A percentile compares a stretch with the other conserved stretches of the same genome.
Evolutionary conservation across 2,329 filamentous ascomycete genomes (phyloP).

Genomic region (Pleoardoris graminearum): DNA sequence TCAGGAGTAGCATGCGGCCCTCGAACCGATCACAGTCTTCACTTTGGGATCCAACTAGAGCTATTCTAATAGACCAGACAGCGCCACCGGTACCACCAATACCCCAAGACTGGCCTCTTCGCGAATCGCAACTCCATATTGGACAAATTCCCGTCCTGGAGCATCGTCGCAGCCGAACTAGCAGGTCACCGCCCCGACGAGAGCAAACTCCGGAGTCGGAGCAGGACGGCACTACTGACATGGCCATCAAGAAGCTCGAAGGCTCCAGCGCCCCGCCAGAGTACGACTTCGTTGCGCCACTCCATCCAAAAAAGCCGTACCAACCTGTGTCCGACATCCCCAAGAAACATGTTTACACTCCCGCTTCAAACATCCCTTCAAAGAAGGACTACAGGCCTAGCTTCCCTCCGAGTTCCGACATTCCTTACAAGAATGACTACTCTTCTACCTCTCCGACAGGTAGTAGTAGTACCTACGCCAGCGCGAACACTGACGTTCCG

Average conservation of each 20-base stretch:
- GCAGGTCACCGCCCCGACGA: conserved; percentile 5
- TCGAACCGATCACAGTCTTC: conserved; percentile 19
- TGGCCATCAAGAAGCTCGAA: conserved; percentile 11
- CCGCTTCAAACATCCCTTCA: not conserved
- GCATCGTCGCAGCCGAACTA: not conserved
- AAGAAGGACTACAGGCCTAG: not conserved
- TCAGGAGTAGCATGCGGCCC: conserved; percentile 14
- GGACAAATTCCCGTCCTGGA: conserved; percentile 12
- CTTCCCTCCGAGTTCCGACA: not conserved
- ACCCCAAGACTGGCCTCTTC: conserved; percentile 31
- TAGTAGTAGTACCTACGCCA: not conserved
- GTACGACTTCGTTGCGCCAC: conserved; percentile 1
- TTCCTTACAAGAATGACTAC: not conserved
- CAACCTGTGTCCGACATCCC: conserved; percentile 6
- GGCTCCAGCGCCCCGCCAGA: conserved; percentile 7
- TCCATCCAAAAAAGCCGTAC: not conserved
- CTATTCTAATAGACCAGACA: conserved; percentile 17
- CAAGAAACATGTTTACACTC: conserved; percentile 11
- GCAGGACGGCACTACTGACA: conserved; percentile 9
- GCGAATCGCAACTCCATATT: conserved; percentile 20
- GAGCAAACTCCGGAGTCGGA: conserved; percentile 5
- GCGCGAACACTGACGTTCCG: conserved; percentile 2
- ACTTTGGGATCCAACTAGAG: conserved; percentile 23
- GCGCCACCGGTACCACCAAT: conserved; percentile 33
- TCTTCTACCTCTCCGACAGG: not conserved